Conservation (phyloP, 768 basidiomycete species). For the Phanerodontia chrysosporium region DNA sequence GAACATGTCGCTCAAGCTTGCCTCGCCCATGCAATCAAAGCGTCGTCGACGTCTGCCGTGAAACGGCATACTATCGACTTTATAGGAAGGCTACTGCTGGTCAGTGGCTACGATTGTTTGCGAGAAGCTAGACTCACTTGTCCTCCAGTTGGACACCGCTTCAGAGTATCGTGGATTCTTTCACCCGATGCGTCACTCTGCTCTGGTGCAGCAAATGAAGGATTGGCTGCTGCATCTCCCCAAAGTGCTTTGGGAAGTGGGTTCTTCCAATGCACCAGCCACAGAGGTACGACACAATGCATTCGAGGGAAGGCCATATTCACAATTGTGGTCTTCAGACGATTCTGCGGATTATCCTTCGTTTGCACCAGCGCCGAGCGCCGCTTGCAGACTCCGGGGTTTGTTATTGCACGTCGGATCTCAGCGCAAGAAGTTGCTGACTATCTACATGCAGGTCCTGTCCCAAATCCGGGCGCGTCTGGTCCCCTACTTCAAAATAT, state of each 20-base stretch:
- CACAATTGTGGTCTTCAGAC: conserved; percentile 28
- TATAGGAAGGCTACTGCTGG: conserved; percentile 64
- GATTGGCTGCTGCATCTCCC: conserved; percentile 79
- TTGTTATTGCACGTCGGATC: not conserved
- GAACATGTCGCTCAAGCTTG: conserved; percentile 45
- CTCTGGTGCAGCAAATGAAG: conserved; percentile 33
- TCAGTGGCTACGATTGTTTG: conserved; percentile 31
- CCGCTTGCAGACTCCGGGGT: not conserved
- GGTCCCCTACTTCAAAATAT: conserved; percentile 75
- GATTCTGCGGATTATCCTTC: conserved; percentile 57
- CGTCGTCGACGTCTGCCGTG: conserved; percentile 53
- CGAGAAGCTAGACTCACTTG: not conserved
- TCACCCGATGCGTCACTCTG: conserved; percentile 28
- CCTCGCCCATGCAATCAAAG: conserved; percentile 61
- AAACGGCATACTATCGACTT: conserved; percentile 75
- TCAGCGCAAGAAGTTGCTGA: not conserved
- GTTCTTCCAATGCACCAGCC: conserved; percentile 45
- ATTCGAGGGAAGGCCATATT: not conserved
- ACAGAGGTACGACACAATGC: conserved; percentile 50
- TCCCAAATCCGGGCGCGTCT: conserved; percentile 53
- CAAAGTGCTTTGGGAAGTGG: conserved; percentile 81
- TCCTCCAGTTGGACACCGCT: conserved; percentile 54
- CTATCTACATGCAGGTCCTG: conserved; percentile 36
- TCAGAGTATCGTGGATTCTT: conserved; percentile 49
- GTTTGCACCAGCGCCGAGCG: conserved; percentile 10